phyloP scores from a whole-genome alignment of 148 eudicot genomes.

The Rheum nobile region DNA sequence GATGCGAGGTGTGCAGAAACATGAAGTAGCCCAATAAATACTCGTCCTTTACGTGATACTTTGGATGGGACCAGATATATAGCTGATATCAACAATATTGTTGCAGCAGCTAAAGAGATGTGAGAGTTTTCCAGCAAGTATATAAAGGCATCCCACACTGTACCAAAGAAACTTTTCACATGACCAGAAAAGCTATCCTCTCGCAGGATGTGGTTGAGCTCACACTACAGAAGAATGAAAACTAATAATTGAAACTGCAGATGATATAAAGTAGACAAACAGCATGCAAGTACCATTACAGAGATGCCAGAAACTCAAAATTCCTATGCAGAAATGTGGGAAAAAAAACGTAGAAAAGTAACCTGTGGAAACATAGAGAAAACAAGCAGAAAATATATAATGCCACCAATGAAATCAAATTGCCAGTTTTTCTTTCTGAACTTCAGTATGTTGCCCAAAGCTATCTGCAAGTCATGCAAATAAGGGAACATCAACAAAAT shows the following conservation, averaged over 20 bases:
- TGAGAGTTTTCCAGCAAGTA: constrained; percentile 66
- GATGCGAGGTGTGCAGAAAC: constrained; percentile 84
- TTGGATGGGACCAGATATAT: constrained; percentile 77
- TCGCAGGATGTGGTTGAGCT: constrained; percentile 78
- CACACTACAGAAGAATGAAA: constrained; percentile 45
- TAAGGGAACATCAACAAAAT: background rate
- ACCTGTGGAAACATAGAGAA: constrained; percentile 99
- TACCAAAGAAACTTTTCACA: constrained; percentile 58
- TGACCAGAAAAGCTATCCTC: constrained; percentile 88
- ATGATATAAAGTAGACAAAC: background rate
- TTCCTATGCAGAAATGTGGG: background rate
- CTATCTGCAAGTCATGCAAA: constrained; percentile 51
- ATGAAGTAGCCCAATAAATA: constrained; percentile 67
- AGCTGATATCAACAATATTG: constrained; percentile 53
- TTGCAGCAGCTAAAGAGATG: constrained; percentile 60
- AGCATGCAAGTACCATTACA: background rate
- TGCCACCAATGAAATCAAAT: constrained; percentile 93
- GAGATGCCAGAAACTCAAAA: background rate
- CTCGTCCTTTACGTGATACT: constrained; percentile 70
- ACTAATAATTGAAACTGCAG: constrained; percentile 10
- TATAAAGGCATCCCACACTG: constrained; percentile 71
- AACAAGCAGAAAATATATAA: constrained; percentile 79
- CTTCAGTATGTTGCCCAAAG: constrained; percentile 94
- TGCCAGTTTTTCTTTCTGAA: constrained; percentile 99
- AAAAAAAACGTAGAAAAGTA: constrained; percentile 9